phyloP scores from a whole-genome alignment of 371 early-diverging fungal species.

The Lichtheimia hyalospora region DNA sequence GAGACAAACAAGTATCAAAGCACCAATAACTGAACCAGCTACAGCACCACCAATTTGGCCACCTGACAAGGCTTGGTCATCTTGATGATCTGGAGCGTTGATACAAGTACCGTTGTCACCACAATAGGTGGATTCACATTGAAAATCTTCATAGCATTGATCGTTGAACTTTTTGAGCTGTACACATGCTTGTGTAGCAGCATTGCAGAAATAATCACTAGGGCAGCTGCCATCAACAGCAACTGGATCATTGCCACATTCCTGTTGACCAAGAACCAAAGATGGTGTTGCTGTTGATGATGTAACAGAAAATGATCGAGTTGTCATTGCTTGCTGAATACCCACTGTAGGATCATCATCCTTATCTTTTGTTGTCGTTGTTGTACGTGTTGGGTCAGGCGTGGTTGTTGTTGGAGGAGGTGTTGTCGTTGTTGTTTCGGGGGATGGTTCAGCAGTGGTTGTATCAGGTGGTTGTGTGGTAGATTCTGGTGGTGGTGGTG shows the following conservation, averaged over 20 bases:
- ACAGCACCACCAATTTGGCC: conserved; percentile 32
- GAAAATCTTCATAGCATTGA: conserved; percentile 29
- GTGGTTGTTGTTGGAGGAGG: too few relatives aligned
- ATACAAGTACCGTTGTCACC: conserved; percentile 5
- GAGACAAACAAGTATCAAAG: conserved; percentile 8
- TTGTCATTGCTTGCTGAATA: not conserved
- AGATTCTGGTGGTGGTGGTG: too few relatives aligned
- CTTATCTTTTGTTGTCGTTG: too few relatives aligned
- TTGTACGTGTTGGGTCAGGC: too few relatives aligned
- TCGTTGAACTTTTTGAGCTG: conserved; percentile 9
- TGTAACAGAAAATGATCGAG: conserved; percentile 18
- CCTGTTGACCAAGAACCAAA: conserved; percentile 23
- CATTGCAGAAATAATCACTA: conserved; percentile 28
- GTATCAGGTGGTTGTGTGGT: too few relatives aligned
- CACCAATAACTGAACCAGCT: conserved; percentile 26
- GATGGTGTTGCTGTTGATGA: conserved; percentile 35
- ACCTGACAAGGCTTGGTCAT: conserved; percentile 10
- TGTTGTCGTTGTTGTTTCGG: too few relatives aligned
- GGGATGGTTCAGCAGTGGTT: too few relatives aligned
- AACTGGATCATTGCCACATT: conserved; percentile 24
- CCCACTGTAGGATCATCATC: too few relatives aligned
- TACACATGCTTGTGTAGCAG: conserved; percentile 21
- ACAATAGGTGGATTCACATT: conserved; percentile 29
- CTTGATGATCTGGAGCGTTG: not conserved
- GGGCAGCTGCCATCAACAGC: conserved; percentile 25